phyloP scores from a whole-genome alignment of 495 filamentous ascomycete species.

The Lophiotrema nucula region DNA sequence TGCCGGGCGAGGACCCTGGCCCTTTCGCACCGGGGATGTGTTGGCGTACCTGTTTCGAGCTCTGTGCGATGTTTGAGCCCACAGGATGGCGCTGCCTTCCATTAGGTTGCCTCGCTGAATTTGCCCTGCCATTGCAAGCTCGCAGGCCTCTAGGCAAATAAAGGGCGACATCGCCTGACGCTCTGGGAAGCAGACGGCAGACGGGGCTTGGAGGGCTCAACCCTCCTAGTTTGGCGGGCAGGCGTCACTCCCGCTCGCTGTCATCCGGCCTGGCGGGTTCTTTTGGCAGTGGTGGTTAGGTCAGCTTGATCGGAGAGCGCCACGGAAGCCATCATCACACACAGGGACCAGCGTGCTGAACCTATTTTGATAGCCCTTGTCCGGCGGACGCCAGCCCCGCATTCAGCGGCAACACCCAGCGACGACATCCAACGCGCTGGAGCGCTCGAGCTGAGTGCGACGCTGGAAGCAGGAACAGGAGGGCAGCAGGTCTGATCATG shows the following conservation, averaged over 20 bases:
- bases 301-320: conserved; percentile 9
- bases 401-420: neutral
- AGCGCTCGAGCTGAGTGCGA: neutral
- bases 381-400: conserved; percentile 12
- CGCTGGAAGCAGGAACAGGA: neutral
- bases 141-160: neutral
- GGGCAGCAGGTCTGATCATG: neutral
- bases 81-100: conserved; percentile 10
- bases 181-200: neutral
- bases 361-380: conserved; percentile 4
- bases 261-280: conserved; percentile 23
- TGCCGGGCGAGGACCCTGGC: conserved; percentile 1
- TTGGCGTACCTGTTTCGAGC: conserved; percentile 27
- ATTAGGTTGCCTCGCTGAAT: neutral
- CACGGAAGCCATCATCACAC: neutral
- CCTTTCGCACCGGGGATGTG: conserved; percentile 7
- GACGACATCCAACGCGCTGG: neutral
- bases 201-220: neutral
- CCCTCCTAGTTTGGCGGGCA: neutral
- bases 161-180: neutral
- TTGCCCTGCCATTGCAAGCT: neutral
- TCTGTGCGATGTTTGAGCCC: conserved; percentile 21
- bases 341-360: neutral
- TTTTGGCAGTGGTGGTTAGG: conserved; percentile 12
- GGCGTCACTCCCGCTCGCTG: neutral